Percentiles rank a stretch among this genome's conserved stretches.
phyloP scores from a whole-genome alignment of 192 early-diverging fungal species.

The Piromyces sp. region DNA sequence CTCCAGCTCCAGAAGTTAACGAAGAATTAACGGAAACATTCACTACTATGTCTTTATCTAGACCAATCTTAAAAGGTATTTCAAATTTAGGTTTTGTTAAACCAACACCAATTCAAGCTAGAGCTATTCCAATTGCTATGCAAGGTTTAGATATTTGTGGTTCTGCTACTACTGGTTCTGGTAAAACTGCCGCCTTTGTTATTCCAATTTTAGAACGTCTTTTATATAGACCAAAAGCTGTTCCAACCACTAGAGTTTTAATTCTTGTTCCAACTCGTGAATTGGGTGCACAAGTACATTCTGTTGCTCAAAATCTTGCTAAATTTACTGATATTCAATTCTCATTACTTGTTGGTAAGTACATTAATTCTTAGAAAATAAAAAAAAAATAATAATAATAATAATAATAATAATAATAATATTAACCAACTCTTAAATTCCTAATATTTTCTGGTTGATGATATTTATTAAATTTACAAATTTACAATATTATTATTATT shows the following conservation, averaged over 20 bases:
- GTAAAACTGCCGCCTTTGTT: slow-evolving; percentile 94
- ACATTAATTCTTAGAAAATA: too few species aligned
- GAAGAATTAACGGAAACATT: slow-evolving; percentile 57
- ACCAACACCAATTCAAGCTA: slow-evolving; percentile 85
- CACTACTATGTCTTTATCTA: slow-evolving; percentile 76
- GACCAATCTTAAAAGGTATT: slow-evolving; percentile 85
- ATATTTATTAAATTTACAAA: too few species aligned
- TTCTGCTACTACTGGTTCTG: slow-evolving; percentile 93
- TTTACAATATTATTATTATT: too few species aligned
- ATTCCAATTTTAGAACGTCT: slow-evolving; percentile 91
- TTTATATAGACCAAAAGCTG: slow-evolving; percentile 67
- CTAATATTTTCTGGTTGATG: too few species aligned
- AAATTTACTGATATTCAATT: slow-evolving; percentile 75
- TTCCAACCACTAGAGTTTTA: slow-evolving; percentile 63
- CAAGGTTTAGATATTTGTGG: slow-evolving; percentile 96
- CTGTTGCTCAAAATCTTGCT: slow-evolving; percentile 67
- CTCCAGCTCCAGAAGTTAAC: slow-evolving; percentile 10
- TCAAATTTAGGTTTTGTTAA: slow-evolving; percentile 73
- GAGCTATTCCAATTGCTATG: slow-evolving; percentile 81
- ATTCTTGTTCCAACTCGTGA: slow-evolving; percentile 94
- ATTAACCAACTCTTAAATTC: too few species aligned
- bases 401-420: too few species aligned
- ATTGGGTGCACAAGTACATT: slow-evolving; percentile 91
- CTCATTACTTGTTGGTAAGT: slow-evolving; percentile 57
- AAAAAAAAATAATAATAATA: too few species aligned